Base-by-base conservation (phyloP, 768 basidiomycete species). In the Phaeolepiota aurea region DNA sequence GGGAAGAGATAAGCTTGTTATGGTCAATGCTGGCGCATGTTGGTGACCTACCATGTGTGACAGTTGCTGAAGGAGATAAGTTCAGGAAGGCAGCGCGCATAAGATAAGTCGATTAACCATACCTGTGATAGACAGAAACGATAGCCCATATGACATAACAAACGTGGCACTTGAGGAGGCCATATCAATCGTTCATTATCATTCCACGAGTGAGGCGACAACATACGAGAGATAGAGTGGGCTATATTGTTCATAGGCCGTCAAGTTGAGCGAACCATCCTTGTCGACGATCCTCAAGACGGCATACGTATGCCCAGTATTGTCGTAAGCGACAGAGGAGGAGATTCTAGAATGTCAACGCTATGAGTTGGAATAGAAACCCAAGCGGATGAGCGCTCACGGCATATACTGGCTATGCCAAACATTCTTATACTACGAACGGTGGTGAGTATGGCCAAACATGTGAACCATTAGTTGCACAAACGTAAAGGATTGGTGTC, bases 101-200 rank as follows among this genome's bases (percentile, higher is more conserved):
- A 9, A n/a, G n/a, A n/a, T 21, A 20, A 15, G 14, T 7, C 4
- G 25, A 16, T 21, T 41, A 9, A 15, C 34, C 54, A 55, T 52
- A 63, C 71, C 66, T 1, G 84, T 79, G 46, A 88, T 79, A 31
- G 76, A 69, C 7, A 84, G 75, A 51, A 77, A 77, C 3, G 74
- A 71, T 2, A 76, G 63, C 32, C 72, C 75, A 46, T 82, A 82
- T 11, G 72, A 66, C 42, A 77, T 61, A 13, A 68, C 68, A 46
- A 78, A 78, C 3, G 73, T 72, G 28, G 73, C 75, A 20, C 74
- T 74, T 7, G 22, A 19, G 25, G 20, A 35, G 15, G 14, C 10
- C 28, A 10, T n/a, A n/a, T 31, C 15, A 21, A 25, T 20, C 20
- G 32, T 20, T 37, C 10, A 31, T 31, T 10, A 31, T 14, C 28